Evolutionary conservation across 345 rosid species (phyloP).

Genomic region (Pistacia integerrima): DNA sequence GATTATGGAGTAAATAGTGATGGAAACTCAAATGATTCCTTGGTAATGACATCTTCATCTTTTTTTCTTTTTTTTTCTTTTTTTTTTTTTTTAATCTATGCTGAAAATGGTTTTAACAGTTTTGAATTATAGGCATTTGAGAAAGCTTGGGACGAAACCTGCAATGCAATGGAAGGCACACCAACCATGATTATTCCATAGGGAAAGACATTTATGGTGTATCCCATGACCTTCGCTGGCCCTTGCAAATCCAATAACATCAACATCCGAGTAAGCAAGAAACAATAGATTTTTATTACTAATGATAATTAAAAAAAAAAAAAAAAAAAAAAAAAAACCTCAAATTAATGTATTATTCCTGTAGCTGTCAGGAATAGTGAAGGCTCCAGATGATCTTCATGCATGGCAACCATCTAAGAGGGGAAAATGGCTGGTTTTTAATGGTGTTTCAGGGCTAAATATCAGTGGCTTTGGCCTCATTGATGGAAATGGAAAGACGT

Average conservation of each 20-base stretch:
- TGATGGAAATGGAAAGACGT: constrained; percentile 20
- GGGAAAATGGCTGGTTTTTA: constrained; percentile 14
- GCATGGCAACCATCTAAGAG: constrained; percentile 13
- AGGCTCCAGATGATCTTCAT: constrained; percentile 24
- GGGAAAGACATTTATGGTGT: constrained; percentile 22
- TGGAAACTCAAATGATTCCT: constrained; percentile 13
- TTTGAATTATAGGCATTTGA: constrained; percentile 14
- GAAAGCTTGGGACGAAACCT: constrained; percentile 30
- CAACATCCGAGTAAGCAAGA: constrained; percentile 12
- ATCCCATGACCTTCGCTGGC: constrained; percentile 19
- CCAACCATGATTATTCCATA: constrained; percentile 26
- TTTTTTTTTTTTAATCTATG: no score
- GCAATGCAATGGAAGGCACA: neutral
- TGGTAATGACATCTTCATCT: neutral
- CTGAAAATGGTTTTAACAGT: neutral
- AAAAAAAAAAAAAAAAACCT: no score
- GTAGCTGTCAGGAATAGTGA: constrained; percentile 20
- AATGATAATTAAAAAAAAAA: no score
- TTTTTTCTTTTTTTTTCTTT: no score
- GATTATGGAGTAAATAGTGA: constrained; percentile 18
- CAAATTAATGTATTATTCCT: no score
- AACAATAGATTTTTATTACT: neutral
- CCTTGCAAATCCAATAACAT: constrained; percentile 27
- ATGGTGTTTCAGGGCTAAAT: constrained; percentile 7
- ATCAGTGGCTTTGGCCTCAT: constrained; percentile 20